Evolutionary conservation across 179 eudicot species (phyloP).

Genomic region (Camellia oleifera): DNA sequence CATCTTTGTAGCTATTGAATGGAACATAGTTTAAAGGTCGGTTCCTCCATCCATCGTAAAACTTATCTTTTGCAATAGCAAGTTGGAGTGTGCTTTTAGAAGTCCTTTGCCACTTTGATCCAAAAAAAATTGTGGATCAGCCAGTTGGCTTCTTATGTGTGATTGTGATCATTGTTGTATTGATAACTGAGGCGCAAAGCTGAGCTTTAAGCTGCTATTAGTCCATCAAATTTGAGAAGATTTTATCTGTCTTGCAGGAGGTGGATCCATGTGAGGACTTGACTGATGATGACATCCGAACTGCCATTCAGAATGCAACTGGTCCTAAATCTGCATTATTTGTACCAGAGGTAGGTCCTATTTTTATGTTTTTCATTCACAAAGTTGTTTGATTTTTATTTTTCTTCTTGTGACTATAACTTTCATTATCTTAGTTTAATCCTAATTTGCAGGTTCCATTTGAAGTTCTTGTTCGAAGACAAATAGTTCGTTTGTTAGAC

Average conservation of each 20-base stretch:
- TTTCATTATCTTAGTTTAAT: neutral
- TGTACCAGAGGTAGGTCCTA: constrained; percentile 59
- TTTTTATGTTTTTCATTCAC: neutral
- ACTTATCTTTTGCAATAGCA: neutral
- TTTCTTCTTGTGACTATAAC: neutral
- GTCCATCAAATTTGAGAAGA: neutral
- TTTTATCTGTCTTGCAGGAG: constrained; percentile 35
- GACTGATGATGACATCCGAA: constrained; percentile 70
- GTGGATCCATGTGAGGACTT: constrained; percentile 75
- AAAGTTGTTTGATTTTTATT: neutral
- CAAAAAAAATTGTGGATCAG: neutral
- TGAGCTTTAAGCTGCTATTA: neutral
- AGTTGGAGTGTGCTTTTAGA: neutral
- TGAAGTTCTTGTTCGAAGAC: constrained; percentile 67
- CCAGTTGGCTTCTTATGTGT: neutral
- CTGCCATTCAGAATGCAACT: constrained; percentile 75
- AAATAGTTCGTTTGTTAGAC: constrained; percentile 64
- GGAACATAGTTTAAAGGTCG: neutral
- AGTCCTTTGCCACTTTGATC: neutral
- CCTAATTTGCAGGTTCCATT: constrained; percentile 48
- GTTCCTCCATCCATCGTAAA: neutral
- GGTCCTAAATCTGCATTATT: constrained; percentile 66
- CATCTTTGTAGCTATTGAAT: neutral
- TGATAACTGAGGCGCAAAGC: neutral
- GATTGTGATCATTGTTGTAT: neutral